Percentiles rank a stretch among this genome's conserved stretches.
These are phyloP conservation scores for Usnea hakonensis DNA, from an alignment of 495 filamentous ascomycete genomes.

Conservation along the genomic window DNA sequence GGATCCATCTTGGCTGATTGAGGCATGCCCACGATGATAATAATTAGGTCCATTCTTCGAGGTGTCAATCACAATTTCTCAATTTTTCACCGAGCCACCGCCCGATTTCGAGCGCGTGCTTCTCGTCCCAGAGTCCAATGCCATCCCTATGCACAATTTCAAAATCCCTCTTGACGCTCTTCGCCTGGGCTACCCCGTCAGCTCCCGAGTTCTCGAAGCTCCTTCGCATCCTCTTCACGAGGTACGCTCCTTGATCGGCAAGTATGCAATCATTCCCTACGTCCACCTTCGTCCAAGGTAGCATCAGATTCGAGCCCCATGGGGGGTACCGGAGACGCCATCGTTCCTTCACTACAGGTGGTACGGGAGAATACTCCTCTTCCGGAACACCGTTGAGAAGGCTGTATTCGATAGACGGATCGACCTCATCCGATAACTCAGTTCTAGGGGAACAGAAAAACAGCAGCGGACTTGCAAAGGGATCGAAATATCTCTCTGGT, in stretches of 20 bases:
- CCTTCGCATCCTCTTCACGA: slow-evolving; percentile 17
- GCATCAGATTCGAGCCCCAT: slow-evolving; percentile 12
- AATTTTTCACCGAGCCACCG: slow-evolving; percentile 22
- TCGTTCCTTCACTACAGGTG: slow-evolving; percentile 7
- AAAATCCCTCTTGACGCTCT: not conserved
- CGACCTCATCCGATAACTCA: slow-evolving; percentile 29
- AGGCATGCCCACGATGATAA: not conserved
- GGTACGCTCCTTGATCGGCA: slow-evolving; percentile 19
- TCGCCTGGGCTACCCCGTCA: not conserved
- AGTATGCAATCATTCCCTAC: slow-evolving; percentile 17
- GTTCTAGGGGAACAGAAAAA: slow-evolving; percentile 47
- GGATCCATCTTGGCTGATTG: not conserved
- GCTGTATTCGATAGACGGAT: not conserved
- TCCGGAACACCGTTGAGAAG: not conserved
- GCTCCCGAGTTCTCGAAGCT: slow-evolving; percentile 9
- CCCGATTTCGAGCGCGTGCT: slow-evolving; percentile 18
- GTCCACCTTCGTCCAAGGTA: slow-evolving; percentile 19
- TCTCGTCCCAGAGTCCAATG: slow-evolving; percentile 15
- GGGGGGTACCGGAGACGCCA: slow-evolving; percentile 21
- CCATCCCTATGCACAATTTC: slow-evolving; percentile 18
- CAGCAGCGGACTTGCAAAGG: slow-evolving; percentile 52
- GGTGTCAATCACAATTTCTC: not conserved
- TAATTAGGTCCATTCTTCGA: not conserved
- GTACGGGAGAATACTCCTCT: not conserved
- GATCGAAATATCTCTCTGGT: slow-evolving; percentile 46